phyloP scores from a whole-genome alignment of 306 rosid species.

The cucumber (Cucumis sativus) region DNA sequence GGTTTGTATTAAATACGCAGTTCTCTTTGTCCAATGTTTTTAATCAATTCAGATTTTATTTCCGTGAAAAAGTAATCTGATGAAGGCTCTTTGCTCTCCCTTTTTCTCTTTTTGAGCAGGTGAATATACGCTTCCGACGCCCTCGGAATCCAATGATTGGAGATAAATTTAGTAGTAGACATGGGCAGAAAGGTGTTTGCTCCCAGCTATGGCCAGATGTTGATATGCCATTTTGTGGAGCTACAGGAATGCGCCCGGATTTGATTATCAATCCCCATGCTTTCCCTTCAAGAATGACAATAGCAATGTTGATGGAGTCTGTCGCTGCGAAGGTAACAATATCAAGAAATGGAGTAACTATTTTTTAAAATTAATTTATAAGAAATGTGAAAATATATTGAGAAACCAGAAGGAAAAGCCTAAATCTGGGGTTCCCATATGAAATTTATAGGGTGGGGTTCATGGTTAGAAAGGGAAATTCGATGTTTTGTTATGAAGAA shows the following conservation, averaged over 20 bases:
- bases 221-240: slow-evolving; percentile 97
- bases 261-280: slow-evolving; percentile 98
- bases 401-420: not conserved
- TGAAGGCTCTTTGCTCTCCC: not conserved
- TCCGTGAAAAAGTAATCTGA: not conserved
- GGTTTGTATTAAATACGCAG: not conserved
- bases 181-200: slow-evolving; percentile 98
- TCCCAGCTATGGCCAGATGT: slow-evolving; percentile 97
- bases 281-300: slow-evolving; percentile 99
- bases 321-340: slow-evolving; percentile 84
- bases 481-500: not conserved
- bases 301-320: slow-evolving; percentile 96
- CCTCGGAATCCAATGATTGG: slow-evolving; percentile 90
- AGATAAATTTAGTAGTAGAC: slow-evolving; percentile 98
- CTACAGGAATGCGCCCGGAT: slow-evolving; percentile 96
- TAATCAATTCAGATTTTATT: not conserved
- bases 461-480: not conserved
- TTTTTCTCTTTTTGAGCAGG: slow-evolving; percentile 32
- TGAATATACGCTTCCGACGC: slow-evolving; percentile 78
- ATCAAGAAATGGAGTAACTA: not conserved
- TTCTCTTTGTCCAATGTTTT: not conserved
- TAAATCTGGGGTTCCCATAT: not conserved
- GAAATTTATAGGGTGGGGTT: not conserved
- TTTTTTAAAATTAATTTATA: not conserved
- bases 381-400: not conserved